Conservation (phyloP, 805 yeast genomes). For the Starmerella sirachaensis region DNA sequence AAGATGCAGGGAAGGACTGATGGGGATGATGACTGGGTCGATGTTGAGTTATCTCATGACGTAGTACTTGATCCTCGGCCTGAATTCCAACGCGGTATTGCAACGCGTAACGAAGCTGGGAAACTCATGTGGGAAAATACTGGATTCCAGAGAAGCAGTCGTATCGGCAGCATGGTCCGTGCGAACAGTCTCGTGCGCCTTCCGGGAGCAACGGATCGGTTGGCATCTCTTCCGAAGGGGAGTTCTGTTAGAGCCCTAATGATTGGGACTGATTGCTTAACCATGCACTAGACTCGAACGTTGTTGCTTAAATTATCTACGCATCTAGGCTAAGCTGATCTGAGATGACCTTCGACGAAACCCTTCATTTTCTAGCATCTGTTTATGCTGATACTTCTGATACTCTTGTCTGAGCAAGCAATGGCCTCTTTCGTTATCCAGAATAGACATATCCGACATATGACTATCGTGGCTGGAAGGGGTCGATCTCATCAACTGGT, state of each 20-base stretch:
- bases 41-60: constrained; percentile 28
- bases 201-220: constrained; percentile 28
- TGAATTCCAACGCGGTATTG: constrained; percentile 38
- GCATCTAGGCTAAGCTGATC: too few species aligned
- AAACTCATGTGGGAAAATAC: constrained; percentile 33
- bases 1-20: constrained; percentile 30
- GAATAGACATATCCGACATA: too few species aligned
- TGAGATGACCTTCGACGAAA: too few species aligned
- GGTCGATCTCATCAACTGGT: too few species aligned
- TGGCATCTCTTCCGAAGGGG: constrained; percentile 12
- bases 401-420: too few species aligned
- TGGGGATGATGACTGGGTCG: constrained; percentile 27
- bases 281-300: too few species aligned
- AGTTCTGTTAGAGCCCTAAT: constrained; percentile 21
- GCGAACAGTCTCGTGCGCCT: constrained; percentile 38
- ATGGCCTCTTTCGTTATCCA: too few species aligned
- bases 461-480: too few species aligned
- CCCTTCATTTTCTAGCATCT: too few species aligned
- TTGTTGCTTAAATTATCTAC: too few species aligned
- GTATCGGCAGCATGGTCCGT: constrained; percentile 37
- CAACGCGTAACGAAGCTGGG: constrained; percentile 26
- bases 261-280: too few species aligned
- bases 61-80: constrained; percentile 38
- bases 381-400: too few species aligned
- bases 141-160: constrained; percentile 42